Conservation (phyloP, 805 yeast genomes). For the Lachancea nothofagi region DNA sequence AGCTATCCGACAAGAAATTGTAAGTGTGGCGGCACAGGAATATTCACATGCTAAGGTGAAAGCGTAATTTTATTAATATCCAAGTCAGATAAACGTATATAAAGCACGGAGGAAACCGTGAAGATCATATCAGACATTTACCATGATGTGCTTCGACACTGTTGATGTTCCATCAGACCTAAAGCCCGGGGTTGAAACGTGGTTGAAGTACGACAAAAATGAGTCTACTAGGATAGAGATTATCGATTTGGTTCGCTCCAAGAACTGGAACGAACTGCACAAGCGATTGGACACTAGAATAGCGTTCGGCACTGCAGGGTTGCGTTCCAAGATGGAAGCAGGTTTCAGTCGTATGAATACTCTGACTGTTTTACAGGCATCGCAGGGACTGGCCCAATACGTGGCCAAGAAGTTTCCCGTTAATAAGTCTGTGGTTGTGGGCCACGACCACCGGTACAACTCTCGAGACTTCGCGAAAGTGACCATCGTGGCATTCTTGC, state of each 20-base stretch:
- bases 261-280: constrained; percentile 43
- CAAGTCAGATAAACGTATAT: background rate
- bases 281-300: constrained; percentile 54
- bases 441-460: constrained; percentile 86
- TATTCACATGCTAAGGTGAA: too few species aligned
- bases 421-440: constrained; percentile 51
- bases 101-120: background rate
- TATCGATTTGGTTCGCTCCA: constrained; percentile 34
- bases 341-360: constrained; percentile 88
- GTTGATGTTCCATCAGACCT: constrained; percentile 17
- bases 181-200: constrained; percentile 14
- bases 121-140: background rate
- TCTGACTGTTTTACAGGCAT: constrained; percentile 82
- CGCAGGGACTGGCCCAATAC: constrained; percentile 70
- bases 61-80: too few species aligned
- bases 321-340: constrained; percentile 82
- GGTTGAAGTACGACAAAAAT: constrained; percentile 34
- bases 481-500: constrained; percentile 67
- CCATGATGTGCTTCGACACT: background rate
- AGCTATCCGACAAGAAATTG: too few species aligned
- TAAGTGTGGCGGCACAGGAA: too few species aligned
- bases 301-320: constrained; percentile 89
- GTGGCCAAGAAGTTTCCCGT: constrained; percentile 29
- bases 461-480: constrained; percentile 75
- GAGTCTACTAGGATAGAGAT: constrained; percentile 54